Conservation (phyloP, 768 basidiomycete species). For the Clathrus columnatus region DNA sequence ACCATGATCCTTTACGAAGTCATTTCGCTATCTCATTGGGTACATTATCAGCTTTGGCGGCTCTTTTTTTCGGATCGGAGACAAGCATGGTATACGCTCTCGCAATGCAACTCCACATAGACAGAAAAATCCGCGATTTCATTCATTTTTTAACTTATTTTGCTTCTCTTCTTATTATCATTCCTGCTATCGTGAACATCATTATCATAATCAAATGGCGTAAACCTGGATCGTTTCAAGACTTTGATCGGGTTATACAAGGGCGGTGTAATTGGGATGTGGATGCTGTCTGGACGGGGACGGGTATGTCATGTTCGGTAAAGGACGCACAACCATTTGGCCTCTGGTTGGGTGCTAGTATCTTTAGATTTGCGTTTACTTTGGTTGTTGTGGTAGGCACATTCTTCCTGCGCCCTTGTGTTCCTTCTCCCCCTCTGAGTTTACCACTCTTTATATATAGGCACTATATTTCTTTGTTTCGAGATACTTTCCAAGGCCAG, state of each 20-base stretch:
- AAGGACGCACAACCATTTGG: conserved; percentile 33
- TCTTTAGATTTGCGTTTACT: conserved; percentile 48
- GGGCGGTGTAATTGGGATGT: conserved; percentile 55
- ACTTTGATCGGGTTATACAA: conserved; percentile 18
- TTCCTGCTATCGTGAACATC: conserved; percentile 47
- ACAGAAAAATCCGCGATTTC: conserved; percentile 26
- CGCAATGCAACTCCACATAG: conserved; percentile 32
- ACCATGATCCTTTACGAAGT: conserved; percentile 26
- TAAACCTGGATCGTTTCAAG: conserved; percentile 29
- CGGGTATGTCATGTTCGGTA: conserved; percentile 20
- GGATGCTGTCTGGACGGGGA: conserved; percentile 56
- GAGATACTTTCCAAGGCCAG: background rate
- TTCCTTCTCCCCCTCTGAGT: background rate
- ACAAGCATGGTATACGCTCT: conserved; percentile 12
- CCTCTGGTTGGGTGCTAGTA: conserved; percentile 46
- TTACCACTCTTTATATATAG: background rate
- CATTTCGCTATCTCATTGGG: conserved; percentile 40
- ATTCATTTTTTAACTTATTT: conserved; percentile 32
- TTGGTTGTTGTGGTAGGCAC: conserved; percentile 42
- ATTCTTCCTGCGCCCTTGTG: too few species aligned
- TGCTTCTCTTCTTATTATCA: conserved; percentile 40
- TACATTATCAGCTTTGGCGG: conserved; percentile 33
- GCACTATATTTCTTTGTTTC: background rate
- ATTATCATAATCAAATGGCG: conserved; percentile 48
- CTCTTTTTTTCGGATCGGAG: conserved; percentile 28